Percentiles rank a stretch among this genome's conserved stretches.
Evolutionary conservation across 2,329 filamentous ascomycete species (phyloP).

Genomic region (Kalaharituber pfeilii): DNA sequence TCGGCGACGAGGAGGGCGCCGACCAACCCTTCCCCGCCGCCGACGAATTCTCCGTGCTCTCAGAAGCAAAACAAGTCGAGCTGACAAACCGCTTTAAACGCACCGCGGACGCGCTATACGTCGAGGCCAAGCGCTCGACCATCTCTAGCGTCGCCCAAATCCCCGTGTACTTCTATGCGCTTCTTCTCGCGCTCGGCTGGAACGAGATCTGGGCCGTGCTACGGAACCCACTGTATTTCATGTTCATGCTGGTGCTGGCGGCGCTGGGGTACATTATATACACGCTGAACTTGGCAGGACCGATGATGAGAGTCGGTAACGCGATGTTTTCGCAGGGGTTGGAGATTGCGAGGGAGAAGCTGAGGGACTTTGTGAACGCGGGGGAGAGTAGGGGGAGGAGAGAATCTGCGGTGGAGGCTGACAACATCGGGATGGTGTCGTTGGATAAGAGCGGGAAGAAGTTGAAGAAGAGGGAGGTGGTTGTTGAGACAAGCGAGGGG

Average conservation of each 20-base stretch:
- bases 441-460: conserved; percentile 42
- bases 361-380: conserved; percentile 63
- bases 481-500: conserved; percentile 9
- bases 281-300: conserved; percentile 84
- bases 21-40: conserved; percentile 37
- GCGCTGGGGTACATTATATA: conserved; percentile 77
- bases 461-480: conserved; percentile 23
- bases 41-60: conserved; percentile 90
- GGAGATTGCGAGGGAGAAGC: conserved; percentile 78
- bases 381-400: conserved; percentile 32
- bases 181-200: conserved; percentile 87
- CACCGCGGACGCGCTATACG: conserved; percentile 90
- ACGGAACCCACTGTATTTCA: conserved; percentile 81
- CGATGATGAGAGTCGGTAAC: conserved; percentile 87
- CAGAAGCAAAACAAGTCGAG: conserved; percentile 77
- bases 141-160: conserved; percentile 91
- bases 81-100: conserved; percentile 94
- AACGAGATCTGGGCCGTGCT: conserved; percentile 73
- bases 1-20: conserved; percentile 54
- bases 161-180: conserved; percentile 81
- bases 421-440: conserved; percentile 39
- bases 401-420: conserved; percentile 17
- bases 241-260: conserved; percentile 62
- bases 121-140: conserved; percentile 91
- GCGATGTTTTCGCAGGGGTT: conserved; percentile 73